phyloP scores from a whole-genome alignment of 495 filamentous ascomycete genomes.

The Beverwykella pulmonaria region DNA sequence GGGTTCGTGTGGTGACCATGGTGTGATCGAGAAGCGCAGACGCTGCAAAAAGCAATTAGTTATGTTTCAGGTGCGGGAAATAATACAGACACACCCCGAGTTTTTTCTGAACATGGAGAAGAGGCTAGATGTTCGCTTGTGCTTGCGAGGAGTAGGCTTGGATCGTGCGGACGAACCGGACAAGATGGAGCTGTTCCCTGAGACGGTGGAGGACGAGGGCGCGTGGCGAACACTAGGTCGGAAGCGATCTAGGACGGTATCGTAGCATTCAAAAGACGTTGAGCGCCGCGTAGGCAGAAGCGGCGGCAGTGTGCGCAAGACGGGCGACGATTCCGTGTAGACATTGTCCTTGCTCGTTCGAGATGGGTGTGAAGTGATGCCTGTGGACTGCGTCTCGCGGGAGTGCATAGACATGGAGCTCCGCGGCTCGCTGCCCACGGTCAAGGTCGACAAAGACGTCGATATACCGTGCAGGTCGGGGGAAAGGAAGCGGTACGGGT shows the following conservation, averaged over 20 bases:
- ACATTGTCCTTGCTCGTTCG: slow-evolving; percentile 36
- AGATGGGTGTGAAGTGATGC: slow-evolving; percentile 37
- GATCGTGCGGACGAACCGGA: slow-evolving; percentile 10
- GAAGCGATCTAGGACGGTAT: slow-evolving; percentile 17
- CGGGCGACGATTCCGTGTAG: slow-evolving; percentile 5
- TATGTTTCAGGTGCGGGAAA: background rate
- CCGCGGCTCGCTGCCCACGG: slow-evolving; percentile 27
- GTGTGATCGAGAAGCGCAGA: slow-evolving; percentile 23
- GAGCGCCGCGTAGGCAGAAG: slow-evolving; percentile 3
- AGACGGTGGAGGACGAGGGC: slow-evolving; percentile 22
- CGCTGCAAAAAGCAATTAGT: slow-evolving; percentile 27
- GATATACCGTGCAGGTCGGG: slow-evolving; percentile 28
- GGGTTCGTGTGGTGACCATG: slow-evolving; percentile 18
- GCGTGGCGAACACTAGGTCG: slow-evolving; percentile 18
- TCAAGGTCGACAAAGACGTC: slow-evolving; percentile 27
- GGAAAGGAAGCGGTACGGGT: slow-evolving; percentile 27
- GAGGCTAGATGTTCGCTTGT: slow-evolving; percentile 21
- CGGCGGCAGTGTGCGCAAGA: slow-evolving; percentile 1
- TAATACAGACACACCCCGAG: slow-evolving; percentile 21
- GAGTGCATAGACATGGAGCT: slow-evolving; percentile 39
- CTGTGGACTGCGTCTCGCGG: slow-evolving; percentile 37
- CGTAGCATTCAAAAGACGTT: slow-evolving; percentile 20
- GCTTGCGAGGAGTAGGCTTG: slow-evolving; percentile 18
- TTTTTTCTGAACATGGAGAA: slow-evolving; percentile 37
- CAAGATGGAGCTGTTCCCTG: slow-evolving; percentile 9